phyloP scores from a whole-genome alignment of 345 rosid genomes.

The Aegle marmelos region DNA sequence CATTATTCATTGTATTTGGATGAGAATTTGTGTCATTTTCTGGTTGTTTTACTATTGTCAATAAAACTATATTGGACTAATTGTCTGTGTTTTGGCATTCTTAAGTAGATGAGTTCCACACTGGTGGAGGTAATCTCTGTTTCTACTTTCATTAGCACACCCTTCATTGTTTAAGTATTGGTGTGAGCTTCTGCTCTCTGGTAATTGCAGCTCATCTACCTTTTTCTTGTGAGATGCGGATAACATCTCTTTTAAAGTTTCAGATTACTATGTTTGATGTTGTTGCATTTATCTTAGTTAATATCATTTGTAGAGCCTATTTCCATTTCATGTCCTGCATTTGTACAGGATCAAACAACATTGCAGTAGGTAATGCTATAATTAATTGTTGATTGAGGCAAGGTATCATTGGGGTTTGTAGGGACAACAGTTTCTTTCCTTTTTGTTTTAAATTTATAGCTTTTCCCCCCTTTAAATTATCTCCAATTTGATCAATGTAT shows the following conservation, averaged over 20 bases:
- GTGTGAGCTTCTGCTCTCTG: constrained; percentile 16
- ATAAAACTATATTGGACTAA: constrained; percentile 28
- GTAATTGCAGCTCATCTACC: constrained; percentile 14
- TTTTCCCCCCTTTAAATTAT: constrained; percentile 4
- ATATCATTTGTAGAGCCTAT: constrained; percentile 45
- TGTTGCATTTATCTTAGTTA: constrained; percentile 31
- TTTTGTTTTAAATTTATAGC: constrained; percentile 27
- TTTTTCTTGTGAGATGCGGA: background rate
- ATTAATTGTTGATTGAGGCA: constrained; percentile 53
- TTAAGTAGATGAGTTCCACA: constrained; percentile 37
- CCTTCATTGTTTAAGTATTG: constrained; percentile 21
- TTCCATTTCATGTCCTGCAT: constrained; percentile 54
- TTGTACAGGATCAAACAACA: constrained; percentile 61
- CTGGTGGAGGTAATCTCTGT: constrained; percentile 46
- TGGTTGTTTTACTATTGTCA: constrained; percentile 30
- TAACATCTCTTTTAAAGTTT: background rate
- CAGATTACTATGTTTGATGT: constrained; percentile 17
- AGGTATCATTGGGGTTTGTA: constrained; percentile 57
- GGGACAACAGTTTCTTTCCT: constrained; percentile 39
- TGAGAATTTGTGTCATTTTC: constrained; percentile 19
- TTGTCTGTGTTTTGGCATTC: constrained; percentile 32
- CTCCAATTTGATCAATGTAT: constrained; percentile 16
- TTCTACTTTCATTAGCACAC: constrained; percentile 29
- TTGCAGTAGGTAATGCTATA: constrained; percentile 56
- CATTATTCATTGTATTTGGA: constrained; percentile 48